A percentile compares a stretch with the other conserved stretches of the same genome.
These are phyloP conservation scores for Gossypium gossypioides DNA, from an alignment of 441 rosid species.

Conservation along the genomic window DNA sequence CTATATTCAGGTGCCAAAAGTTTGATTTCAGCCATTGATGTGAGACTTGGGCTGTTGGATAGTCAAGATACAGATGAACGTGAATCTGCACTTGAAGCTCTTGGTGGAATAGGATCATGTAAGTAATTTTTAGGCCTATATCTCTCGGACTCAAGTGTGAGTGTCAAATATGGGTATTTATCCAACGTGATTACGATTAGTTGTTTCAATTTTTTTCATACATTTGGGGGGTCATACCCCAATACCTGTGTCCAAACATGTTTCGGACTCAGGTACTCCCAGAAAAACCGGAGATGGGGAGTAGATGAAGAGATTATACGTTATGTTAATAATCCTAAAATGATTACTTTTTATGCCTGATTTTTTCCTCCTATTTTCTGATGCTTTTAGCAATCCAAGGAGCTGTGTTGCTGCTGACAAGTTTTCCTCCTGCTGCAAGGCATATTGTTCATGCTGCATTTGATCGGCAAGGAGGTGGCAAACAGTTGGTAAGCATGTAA, in stretches of 20 bases:
- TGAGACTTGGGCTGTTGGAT: conserved; percentile 36
- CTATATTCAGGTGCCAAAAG: conserved; percentile 45
- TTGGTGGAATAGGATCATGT: conserved; percentile 81
- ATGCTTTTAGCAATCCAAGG: conserved; percentile 50
- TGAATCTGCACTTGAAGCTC: conserved; percentile 76
- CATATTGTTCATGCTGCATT: conserved; percentile 60
- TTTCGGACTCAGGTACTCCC: not conserved
- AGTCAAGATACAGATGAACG: conserved; percentile 47
- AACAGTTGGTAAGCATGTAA: conserved; percentile 60
- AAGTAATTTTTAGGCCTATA: conserved; percentile 24
- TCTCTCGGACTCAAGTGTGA: not conserved
- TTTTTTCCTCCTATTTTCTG: conserved; percentile 3
- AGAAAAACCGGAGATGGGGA: not conserved
- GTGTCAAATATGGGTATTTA: not conserved
- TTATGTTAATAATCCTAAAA: not conserved
- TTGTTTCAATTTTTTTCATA: not conserved
- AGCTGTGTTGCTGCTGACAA: conserved; percentile 48
- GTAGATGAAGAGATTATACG: not conserved
- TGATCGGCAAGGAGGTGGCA: conserved; percentile 58
- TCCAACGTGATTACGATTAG: no score
- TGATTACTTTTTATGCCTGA: not conserved
- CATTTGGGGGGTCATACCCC: not conserved
- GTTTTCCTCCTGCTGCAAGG: conserved; percentile 59
- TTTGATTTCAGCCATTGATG: conserved; percentile 58
- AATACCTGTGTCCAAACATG: not conserved